Evolutionary conservation across 2,329 filamentous ascomycete genomes (phyloP), one percentile per base, ranked within the genome.

Genomic region (Cordyceps cicadae): DNA sequence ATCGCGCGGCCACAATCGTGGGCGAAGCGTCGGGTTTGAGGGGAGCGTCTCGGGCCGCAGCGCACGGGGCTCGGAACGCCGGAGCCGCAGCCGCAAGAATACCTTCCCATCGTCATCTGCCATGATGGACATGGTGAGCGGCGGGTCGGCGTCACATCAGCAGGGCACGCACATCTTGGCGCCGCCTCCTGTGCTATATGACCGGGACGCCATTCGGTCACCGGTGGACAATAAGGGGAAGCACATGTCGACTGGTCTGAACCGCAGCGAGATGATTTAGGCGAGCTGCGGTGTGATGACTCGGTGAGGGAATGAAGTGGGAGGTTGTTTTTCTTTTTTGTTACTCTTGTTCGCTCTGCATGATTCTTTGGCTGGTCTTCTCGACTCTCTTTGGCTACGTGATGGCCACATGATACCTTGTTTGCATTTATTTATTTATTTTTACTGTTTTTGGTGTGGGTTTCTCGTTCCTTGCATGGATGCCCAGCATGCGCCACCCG

Each of bases 1-100:
- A 4, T 71, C 68, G 21, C 74, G 71, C 62, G 75, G 77, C 21
- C 84, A 87, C 68, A 78, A 70, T 65, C 82, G 85, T 29, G 83
- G 83, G 11, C 79, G 82, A 55, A 86, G 83, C 70, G 78, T 72
- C 62, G 78, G 76, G 37, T 78, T 75, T 34, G 80, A 83, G 55
- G 77, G 75, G 63, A 77, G 77, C 68, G 75, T 86, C 62, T 75
- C 80, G 2, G 78, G 78, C 3, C 81, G 83, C 37, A 71, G 85
- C 63, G 79, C 77, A 62, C 82, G 83, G 52, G 82, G 81, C 0
- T 83, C 83, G 0, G 84, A 86, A 66, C 79, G 82, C 53, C 79
- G 86, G 1, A 86, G 83, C 69, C 81, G 83, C 17, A 79, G 78
- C 55, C 77, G 79, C 49, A 81, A 81, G 65, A 78, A 77, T 63